These are phyloP conservation scores for Camellia oleifera DNA, from an alignment of 179 eudicot species.

Conservation along the genomic window DNA sequence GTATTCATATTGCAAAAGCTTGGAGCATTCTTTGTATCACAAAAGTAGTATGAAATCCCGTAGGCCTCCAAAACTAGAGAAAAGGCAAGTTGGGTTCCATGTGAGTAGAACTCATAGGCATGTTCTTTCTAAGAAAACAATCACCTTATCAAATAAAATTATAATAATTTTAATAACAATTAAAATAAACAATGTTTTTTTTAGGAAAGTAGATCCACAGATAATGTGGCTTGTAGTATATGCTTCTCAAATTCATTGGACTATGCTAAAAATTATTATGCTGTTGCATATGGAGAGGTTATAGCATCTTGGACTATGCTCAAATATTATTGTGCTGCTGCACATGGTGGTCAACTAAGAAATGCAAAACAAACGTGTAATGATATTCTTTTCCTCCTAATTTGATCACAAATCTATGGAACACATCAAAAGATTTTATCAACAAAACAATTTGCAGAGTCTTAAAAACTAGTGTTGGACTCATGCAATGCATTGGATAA, in stretches of 20 bases:
- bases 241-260: too few species aligned
- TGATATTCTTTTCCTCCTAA: too few species aligned
- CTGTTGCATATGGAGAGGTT: not conserved
- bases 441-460: too few species aligned
- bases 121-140: constrained; percentile 9
- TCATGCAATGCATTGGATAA: too few species aligned
- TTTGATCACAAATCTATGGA: too few species aligned
- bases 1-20: constrained; percentile 2
- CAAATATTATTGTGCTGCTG: too few species aligned
- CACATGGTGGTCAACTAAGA: too few species aligned
- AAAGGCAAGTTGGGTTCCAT: constrained; percentile 15
- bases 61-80: constrained; percentile 8
- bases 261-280: not conserved
- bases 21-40: constrained; percentile 11
- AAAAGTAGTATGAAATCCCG: not conserved
- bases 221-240: not conserved
- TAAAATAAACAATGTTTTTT: constrained; percentile 7
- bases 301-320: too few species aligned
- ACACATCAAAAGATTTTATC: too few species aligned
- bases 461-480: too few species aligned
- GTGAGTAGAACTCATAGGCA: constrained; percentile 13
- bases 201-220: not conserved
- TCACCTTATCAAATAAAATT: not conserved
- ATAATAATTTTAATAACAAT: not conserved
- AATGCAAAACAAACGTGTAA: too few species aligned